A percentile compares a stretch with the other conserved stretches of the same genome.
These are phyloP conservation scores for Clonostachys sp. DNA, from an alignment of 2,329 filamentous ascomycete genomes.

Conservation along the genomic window DNA sequence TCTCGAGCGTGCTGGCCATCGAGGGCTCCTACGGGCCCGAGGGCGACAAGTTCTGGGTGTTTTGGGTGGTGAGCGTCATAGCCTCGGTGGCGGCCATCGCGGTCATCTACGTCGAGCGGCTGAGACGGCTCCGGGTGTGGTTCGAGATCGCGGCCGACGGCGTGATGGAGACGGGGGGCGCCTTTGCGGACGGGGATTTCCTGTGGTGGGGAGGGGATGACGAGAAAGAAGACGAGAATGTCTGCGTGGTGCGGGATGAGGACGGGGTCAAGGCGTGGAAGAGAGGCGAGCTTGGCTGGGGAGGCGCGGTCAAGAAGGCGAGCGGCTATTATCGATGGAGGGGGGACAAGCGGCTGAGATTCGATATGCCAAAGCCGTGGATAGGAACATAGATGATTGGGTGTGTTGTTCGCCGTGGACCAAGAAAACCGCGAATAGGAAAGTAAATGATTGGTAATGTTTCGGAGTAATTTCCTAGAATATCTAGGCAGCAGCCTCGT, in stretches of 20 bases:
- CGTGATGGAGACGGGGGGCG: slow-evolving; percentile 12
- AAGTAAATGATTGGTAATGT: no score
- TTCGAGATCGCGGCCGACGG: slow-evolving; percentile 29
- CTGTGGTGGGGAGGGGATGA: slow-evolving; percentile 14
- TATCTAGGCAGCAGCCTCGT: no score
- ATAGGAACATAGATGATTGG: no score
- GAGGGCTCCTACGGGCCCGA: slow-evolving; percentile 35
- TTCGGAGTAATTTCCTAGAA: no score
- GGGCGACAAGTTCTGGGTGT: slow-evolving; percentile 38
- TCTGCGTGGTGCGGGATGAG: slow-evolving; percentile 11
- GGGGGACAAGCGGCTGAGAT: slow-evolving; percentile 1
- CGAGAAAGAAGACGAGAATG: slow-evolving; percentile 10
- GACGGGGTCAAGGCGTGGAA: slow-evolving; percentile 28
- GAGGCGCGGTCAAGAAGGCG: slow-evolving; percentile 36
- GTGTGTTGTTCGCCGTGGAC: no score
- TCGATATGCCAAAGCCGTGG: neutral
- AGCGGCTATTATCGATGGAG: slow-evolving; percentile 24
- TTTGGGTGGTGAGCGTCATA: slow-evolving; percentile 37
- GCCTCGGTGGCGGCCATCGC: slow-evolving; percentile 29
- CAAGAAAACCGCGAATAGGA: no score
- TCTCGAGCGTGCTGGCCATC: slow-evolving; percentile 42
- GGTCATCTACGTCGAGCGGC: slow-evolving; percentile 42
- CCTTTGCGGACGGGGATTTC: slow-evolving; percentile 7
- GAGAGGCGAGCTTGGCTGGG: slow-evolving; percentile 38
- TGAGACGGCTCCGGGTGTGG: slow-evolving; percentile 40